Evolutionary conservation across 2,329 filamentous ascomycete genomes (phyloP), one percentile per base, ranked within the genome.

Genomic region (Ophiostoma angusticollis): DNA sequence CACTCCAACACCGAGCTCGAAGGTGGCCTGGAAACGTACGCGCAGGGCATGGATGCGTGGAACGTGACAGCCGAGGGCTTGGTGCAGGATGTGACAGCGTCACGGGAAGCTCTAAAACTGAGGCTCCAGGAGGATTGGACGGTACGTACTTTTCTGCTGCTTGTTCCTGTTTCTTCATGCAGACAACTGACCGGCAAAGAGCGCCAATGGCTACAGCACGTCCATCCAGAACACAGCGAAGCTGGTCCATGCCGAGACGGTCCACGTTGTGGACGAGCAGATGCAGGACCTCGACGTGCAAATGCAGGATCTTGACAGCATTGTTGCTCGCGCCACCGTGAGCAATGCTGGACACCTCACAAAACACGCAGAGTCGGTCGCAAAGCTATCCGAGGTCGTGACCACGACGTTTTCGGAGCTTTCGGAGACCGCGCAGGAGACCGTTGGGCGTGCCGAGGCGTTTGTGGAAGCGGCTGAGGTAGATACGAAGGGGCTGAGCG

Each of bases 91-190:
- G 74, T 93, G 14, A 66, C 77, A 40, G 72, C 70, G 51, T 86
- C 84, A 12, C 71, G 82, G 39, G 85, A 94, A 44, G 70, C 68
- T 19, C 63, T 96, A 50, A 93, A 91, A 65, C 72, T 65, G 4
- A 86, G 78, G 61, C 72, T 96, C 55, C 81, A 91, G 60, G 75
- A 83, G 40, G 87, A 95, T 55, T 94, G 87, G 80, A 76, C 74
- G 45, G 76, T 82, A 65, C 65, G 77, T 62, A 35, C 70, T 64
- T 7, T 47, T 21, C 42, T 37, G 19, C 34, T 29, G 5, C 5
- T 23, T n/a, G 4, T 16, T 5, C 17, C 46, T 16, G 42, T 29
- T 16, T 23, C 16, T 30, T 9, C 19, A 9, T 8, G 13, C 17
- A 18, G 1, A 14, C 22, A 31, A 19, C 17, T 22, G 24, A 43